These are phyloP conservation scores for Spinellus fusiger DNA, from an alignment of 192 early-diverging fungal species.

Conservation along the genomic window DNA sequence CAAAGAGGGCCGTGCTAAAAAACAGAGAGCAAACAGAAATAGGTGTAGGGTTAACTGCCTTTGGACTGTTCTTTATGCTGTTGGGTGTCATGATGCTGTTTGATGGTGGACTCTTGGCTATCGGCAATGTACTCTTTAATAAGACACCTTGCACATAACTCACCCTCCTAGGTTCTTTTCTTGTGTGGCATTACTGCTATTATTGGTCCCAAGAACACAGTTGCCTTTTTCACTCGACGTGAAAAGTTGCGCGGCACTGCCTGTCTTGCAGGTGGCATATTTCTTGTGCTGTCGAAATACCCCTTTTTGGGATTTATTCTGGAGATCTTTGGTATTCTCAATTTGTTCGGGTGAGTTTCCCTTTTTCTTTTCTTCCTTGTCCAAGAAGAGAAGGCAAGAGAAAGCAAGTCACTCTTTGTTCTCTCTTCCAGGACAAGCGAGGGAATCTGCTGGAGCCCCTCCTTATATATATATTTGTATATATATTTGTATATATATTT, in stretches of 20 bases:
- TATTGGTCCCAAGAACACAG: constrained; percentile 85
- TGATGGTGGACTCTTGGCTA: constrained; percentile 90
- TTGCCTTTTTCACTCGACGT: constrained; percentile 76
- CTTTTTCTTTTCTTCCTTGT: constrained; percentile 1
- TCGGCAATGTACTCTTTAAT: constrained; percentile 78
- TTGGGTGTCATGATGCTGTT: constrained; percentile 94
- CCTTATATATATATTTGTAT: too few relatives aligned
- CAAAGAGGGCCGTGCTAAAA: background rate
- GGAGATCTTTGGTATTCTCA: constrained; percentile 93
- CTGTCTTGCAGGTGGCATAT: constrained; percentile 84
- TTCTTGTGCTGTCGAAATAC: constrained; percentile 86
- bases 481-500: background rate
- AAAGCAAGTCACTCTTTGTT: too few relatives aligned
- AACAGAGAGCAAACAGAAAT: constrained; percentile 51
- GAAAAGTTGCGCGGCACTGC: constrained; percentile 88
- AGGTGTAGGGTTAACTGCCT: constrained; percentile 91
- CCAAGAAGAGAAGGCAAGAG: too few relatives aligned
- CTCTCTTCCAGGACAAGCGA: too few relatives aligned
- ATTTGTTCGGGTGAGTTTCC: constrained; percentile 85
- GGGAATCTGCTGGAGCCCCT: too few relatives aligned
- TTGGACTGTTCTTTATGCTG: constrained; percentile 87
- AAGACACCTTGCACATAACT: background rate
- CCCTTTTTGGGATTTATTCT: constrained; percentile 84
- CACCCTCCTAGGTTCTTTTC: constrained; percentile 69
- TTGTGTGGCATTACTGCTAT: constrained; percentile 82